Base-by-base conservation (phyloP, 805 yeast genomes). In the Candida ficus region DNA sequence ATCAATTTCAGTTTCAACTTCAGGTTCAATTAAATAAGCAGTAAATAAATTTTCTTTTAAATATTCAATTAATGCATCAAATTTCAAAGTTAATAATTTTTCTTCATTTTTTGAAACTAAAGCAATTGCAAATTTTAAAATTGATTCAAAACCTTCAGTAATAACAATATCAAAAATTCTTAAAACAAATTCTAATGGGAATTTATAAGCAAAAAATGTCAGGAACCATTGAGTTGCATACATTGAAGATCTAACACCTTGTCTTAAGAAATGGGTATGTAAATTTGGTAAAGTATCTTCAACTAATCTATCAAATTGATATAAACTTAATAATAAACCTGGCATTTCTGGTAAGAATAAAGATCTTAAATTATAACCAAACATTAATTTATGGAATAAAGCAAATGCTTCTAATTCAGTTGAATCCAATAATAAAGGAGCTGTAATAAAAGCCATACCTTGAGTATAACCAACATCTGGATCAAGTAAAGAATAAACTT, bases 221-320 rank as follows among this genome's bases (percentile, higher is more conserved):
- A 93, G 71, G 56, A 93, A 91, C 99, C 99, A 93, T 62, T 93
- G 98, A 2, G 95, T 81, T 0, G 97, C 98, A 67, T 87, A 93
- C 98, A 91, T 91, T 18, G 95, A 83, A 3, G 96, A 84, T 45
- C 82, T 75, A 19, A 93, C 79, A 6, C 97, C 97, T 61, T 91
- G 95, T 47, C 89, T 78, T 21, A 73, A 70, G 50, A 93, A 66
- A 66, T 93, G 98, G 35, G 75, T 73, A 57, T 77, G 77, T 35
- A 93, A 68, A 7, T 68, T 67, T 0, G 98, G 98, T 17, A 80
- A 66, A 33, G 70, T 62, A 47, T 80, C 91, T 58, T 90, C 97
- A 28, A 93, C 56, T 37, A 91, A 61, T 41, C 97, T 72, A 58
- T 93, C 98, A 62, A 89, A 90, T 57, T 93, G 96, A 60, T 91